These are phyloP conservation scores for Colletotrichum filicis DNA, from an alignment of 2,329 filamentous ascomycete genomes.

Conservation along the genomic window DNA sequence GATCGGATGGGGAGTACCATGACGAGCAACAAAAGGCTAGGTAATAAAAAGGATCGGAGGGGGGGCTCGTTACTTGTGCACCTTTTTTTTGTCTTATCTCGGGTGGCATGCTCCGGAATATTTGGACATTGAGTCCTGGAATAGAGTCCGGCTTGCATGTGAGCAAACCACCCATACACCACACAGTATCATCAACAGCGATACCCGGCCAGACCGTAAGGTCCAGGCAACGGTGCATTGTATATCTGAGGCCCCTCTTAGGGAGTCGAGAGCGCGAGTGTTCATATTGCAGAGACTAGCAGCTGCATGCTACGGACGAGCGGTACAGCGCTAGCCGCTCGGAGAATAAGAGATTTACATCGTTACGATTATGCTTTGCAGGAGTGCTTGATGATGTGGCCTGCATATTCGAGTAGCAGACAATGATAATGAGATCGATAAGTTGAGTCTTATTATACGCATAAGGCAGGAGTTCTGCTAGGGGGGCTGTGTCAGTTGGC, in stretches of 20 bases:
- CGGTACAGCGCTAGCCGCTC: background rate
- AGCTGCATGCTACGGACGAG: background rate
- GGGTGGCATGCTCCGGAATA: conserved; percentile 6
- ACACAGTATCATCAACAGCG: conserved; percentile 34
- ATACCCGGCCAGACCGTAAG: conserved; percentile 29
- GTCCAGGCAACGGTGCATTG: conserved; percentile 24
- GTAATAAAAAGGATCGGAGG: conserved; percentile 26
- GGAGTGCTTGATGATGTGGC: background rate
- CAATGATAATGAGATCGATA: background rate
- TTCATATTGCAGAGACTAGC: conserved; percentile 5
- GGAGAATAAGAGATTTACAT: background rate
- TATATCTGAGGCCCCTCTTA: conserved; percentile 1
- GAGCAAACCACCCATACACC: background rate
- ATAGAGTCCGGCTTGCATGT: conserved; percentile 30
- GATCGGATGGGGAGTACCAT: background rate
- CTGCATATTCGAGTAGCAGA: background rate
- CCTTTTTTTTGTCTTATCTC: background rate
- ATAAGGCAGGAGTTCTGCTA: too few species aligned
- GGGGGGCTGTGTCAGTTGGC: too few species aligned
- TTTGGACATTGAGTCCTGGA: conserved; percentile 24
- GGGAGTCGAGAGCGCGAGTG: conserved; percentile 7
- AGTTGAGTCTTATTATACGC: too few species aligned
- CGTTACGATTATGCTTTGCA: background rate
- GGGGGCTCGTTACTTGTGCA: conserved; percentile 8
- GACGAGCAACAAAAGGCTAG: conserved; percentile 20